phyloP scores from a whole-genome alignment of 1,284 basidiomycete species.

The Ganoderma sinense region DNA sequence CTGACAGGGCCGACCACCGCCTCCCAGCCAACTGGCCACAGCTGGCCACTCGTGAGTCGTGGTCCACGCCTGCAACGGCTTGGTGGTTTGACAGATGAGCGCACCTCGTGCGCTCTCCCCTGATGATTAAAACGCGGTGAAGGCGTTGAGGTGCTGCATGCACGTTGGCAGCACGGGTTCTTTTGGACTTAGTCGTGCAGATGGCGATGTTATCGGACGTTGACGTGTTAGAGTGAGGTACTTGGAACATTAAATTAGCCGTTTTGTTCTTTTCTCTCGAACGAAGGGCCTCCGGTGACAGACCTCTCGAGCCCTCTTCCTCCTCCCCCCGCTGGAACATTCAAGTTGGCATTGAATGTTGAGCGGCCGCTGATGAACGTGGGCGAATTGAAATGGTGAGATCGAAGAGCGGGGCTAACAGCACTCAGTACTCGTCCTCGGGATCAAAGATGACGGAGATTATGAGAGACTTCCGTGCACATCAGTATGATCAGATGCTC shows the following conservation, averaged over 20 bases:
- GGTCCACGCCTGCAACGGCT: not conserved
- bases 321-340: not conserved
- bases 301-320: not conserved
- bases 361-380: not conserved
- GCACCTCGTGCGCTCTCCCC: not conserved
- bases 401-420: not conserved
- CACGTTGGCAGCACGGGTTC: not conserved
- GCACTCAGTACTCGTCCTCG: not conserved
- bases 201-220: not conserved
- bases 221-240: not conserved
- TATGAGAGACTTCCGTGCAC: not conserved
- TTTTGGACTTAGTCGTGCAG: not conserved
- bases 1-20: not conserved
- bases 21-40: not conserved
- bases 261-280: not conserved
- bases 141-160: not conserved
- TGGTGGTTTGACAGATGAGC: slow-evolving; percentile 3
- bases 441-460: slow-evolving; percentile 5
- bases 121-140: not conserved
- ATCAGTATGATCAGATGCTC: no score
- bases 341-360: not conserved
- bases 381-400: not conserved
- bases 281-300: not conserved
- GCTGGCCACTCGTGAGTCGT: not conserved
- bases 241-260: not conserved